Conservation (phyloP, 371 early-diverging fungal species). For the Rhizopus sp. region DNA sequence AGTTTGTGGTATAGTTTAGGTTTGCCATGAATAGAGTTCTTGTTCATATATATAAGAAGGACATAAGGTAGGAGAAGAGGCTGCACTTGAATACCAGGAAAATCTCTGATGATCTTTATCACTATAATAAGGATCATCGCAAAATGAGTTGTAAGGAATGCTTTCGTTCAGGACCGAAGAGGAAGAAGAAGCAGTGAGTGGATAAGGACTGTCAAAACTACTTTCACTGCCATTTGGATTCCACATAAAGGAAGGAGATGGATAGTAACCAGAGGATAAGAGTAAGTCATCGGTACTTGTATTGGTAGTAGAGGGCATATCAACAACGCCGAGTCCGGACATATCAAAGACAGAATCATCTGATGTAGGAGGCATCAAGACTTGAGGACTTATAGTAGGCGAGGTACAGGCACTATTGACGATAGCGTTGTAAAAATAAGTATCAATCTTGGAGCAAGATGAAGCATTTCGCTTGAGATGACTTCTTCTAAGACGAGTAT, state of each 20-base stretch:
- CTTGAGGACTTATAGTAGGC: slow-evolving; percentile 1
- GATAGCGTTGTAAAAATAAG: not conserved
- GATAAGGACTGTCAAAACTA: not conserved
- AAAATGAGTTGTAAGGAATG: slow-evolving; percentile 4
- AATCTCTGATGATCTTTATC: not conserved
- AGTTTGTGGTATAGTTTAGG: slow-evolving; percentile 3
- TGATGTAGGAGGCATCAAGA: not conserved
- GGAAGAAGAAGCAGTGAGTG: slow-evolving; percentile 4
- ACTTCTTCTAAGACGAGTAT: not conserved
- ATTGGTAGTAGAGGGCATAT: not conserved
- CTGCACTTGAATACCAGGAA: slow-evolving; percentile 11
- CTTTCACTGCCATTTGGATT: slow-evolving; percentile 2
- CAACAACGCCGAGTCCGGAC: not conserved
- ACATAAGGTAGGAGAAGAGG: slow-evolving; percentile 2
- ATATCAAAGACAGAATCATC: slow-evolving; percentile 5
- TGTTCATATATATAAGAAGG: slow-evolving; percentile 8
- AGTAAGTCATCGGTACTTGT: not conserved
- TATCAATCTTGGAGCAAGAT: slow-evolving; percentile 2
- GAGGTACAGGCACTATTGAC: not conserved
- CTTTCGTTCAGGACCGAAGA: not conserved
- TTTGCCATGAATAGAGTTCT: slow-evolving; percentile 2
- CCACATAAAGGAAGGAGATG: not conserved
- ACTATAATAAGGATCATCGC: slow-evolving; percentile 5
- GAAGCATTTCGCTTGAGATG: slow-evolving; percentile 1
- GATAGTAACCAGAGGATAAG: not conserved